A percentile compares a stretch with the other conserved stretches of the same genome.
These are phyloP conservation scores for Diaporthe eres DNA, from an alignment of 2,329 filamentous ascomycete species.

Conservation along the genomic window DNA sequence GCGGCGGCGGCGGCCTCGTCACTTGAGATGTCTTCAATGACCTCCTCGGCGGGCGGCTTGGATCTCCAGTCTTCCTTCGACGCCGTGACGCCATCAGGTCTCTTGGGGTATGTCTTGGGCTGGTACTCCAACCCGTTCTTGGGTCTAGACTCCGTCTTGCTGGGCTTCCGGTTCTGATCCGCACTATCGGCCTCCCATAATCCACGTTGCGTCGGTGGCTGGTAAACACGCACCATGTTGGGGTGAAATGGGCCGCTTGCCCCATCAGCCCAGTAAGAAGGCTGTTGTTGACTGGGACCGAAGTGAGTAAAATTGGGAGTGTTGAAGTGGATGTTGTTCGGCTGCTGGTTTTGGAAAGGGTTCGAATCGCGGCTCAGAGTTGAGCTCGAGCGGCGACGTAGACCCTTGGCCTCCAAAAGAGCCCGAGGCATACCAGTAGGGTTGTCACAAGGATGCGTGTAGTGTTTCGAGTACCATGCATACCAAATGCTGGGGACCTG, in stretches of 20 bases:
- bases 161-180: constrained; percentile 21
- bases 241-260: background rate
- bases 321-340: background rate
- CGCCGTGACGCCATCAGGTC: background rate
- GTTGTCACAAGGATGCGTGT: background rate
- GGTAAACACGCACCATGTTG: constrained; percentile 5
- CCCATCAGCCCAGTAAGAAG: background rate
- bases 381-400: constrained; percentile 10
- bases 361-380: constrained; percentile 33
- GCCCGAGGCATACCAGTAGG: constrained; percentile 18
- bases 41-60: constrained; percentile 38
- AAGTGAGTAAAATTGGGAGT: background rate
- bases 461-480: constrained; percentile 38
- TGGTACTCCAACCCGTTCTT: background rate
- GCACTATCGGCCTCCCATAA: constrained; percentile 25
- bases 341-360: constrained; percentile 25
- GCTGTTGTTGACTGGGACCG: background rate
- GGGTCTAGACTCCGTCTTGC: background rate
- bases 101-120: background rate
- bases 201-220: background rate
- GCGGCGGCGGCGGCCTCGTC: constrained; percentile 7
- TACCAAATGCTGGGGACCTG: constrained; percentile 26
- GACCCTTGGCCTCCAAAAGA: background rate
- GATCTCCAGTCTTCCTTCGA: constrained; percentile 37
- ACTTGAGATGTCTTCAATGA: constrained; percentile 20